Base-by-base conservation (phyloP, 2,329 filamentous ascomycete genomes). In the Domatiomyces globalis region DNA sequence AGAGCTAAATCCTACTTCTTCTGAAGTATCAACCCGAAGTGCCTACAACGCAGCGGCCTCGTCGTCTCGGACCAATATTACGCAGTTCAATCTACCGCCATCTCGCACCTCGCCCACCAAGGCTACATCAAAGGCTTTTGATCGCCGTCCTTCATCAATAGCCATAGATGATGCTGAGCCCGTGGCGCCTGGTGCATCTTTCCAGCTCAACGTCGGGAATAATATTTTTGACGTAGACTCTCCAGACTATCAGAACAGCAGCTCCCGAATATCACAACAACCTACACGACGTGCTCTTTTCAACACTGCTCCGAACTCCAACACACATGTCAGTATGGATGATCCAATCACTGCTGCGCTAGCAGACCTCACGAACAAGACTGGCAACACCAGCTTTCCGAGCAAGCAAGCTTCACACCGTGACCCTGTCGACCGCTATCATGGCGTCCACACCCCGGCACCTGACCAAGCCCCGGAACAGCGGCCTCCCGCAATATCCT, bases 391-490 rank as follows among this genome's bases (percentile, higher is more conserved):
- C 17, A 52, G 43, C 27, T 50, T 56, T 1, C 87, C 84, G 0
- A 77, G 75, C 15, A 96, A 96, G 68, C 84, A 89, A 60, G 79
- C 87, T 5, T 83, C 82, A 2, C 75, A 79, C 47, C 81, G 94
- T n/a, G 80, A 95, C 54, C 94, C 92, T n/a, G 92, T 89, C 17
- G 94, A 98, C 66, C 82, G 86, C 54, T 95, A 95, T 67, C 87
- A 94, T 63, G 90, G 92, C n/a, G 83, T 98, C 56, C 73, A 85
- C 10, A 95, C 90, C 1, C 90, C 92, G 4, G 81, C 77, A 5
- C 84, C 71, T 54, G 65, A 63, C 49, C 63, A 54, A 59, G 63
- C 52, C 20, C 67, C 67, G 15, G 65, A 69, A 17, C 51, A 51
- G 18, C 51, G 59, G 48, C 60, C 60, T 29, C 51, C 51, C 12